Base-by-base conservation (phyloP, 768 basidiomycete species). In the Mycena capillaripes region DNA sequence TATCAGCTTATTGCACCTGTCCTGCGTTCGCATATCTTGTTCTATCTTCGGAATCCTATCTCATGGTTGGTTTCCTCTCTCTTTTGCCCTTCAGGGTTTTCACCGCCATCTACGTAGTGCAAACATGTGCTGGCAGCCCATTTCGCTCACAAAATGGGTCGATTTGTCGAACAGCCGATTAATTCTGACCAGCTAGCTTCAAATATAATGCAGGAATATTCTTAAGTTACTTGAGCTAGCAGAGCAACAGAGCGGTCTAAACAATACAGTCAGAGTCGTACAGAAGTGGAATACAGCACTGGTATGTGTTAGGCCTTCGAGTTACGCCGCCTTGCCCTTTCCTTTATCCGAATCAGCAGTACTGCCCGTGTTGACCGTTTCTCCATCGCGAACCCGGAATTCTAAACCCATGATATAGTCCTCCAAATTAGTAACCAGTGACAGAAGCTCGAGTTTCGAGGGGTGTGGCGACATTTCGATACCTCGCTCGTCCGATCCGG, bases 121-220 rank as follows among this genome's bases (percentile, higher is more conserved):
- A 95, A 96, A 78, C 95, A 96, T 79, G 80, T 94, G 3, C 84
- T 96, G 29, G 95, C 94, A 3, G 86, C 88, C 16, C 82, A 85
- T 17, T 82, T 96, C 17, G 92, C 92, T 3, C 80, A 87, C 30
- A 87, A 85, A 61, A 79, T 94, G 59, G 82, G 82, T 4, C 84
- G 84, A 64, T 90, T 85, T 70, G 75, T 89, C 42, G 86, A 91
- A 62, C 87, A 89, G 25, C 80, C 84, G 38, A 79, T 88, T 53
- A 80, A 78, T 29, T 77, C 80, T 4, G 85, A 89, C 64, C 88
- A 90, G 40, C 82, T 94, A n/a, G 83, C 85, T 23, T 73, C 82
- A 12, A 71, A 89, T 50, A 82, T 87, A 59, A 70, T 72, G 34
- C 83, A 82, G 56, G 84, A 84, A 50, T 84, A 81, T 62, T 66